A percentile compares a stretch with the other conserved stretches of the same genome.
Evolutionary conservation across 83 land plant genomes (phyloP).

Genomic region (Larix sibirica): DNA sequence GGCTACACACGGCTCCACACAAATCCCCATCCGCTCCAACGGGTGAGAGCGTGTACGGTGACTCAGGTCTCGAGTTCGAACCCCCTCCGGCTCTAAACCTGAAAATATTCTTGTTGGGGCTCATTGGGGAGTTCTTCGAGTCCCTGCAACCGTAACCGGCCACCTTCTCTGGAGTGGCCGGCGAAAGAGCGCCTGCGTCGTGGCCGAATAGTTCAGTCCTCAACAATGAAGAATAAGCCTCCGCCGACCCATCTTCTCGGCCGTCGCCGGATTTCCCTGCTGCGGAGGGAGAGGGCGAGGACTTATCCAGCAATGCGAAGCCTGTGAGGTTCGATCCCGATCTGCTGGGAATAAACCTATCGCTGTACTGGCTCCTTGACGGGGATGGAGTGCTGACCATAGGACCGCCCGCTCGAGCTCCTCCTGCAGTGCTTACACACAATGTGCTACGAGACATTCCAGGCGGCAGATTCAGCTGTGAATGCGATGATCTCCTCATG

Average conservation of each 20-base stretch:
- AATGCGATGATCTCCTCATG: no score
- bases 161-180: constrained; percentile 70
- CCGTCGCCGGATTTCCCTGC: constrained; percentile 7
- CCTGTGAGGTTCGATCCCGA: constrained; percentile 82
- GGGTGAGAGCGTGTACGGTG: constrained; percentile 59
- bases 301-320: constrained; percentile 60
- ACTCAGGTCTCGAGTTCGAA: constrained; percentile 38
- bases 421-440: background rate
- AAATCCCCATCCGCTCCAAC: constrained; percentile 57
- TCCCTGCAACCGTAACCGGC: constrained; percentile 17
- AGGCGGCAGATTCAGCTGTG: background rate
- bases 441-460: constrained; percentile 11
- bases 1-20: constrained; percentile 54
- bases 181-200: constrained; percentile 33
- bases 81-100: constrained; percentile 65
- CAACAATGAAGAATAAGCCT: constrained; percentile 65
- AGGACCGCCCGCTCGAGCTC: background rate
- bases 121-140: constrained; percentile 36
- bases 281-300: constrained; percentile 15
- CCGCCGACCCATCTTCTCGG: constrained; percentile 54
- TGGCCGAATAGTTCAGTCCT: constrained; percentile 76
- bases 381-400: constrained; percentile 28
- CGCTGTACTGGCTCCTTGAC: constrained; percentile 71
- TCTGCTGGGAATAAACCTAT: constrained; percentile 93
- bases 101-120: constrained; percentile 77